phyloP scores from a whole-genome alignment of 2,329 filamentous ascomycete genomes.

The Aspergillus sojae region DNA sequence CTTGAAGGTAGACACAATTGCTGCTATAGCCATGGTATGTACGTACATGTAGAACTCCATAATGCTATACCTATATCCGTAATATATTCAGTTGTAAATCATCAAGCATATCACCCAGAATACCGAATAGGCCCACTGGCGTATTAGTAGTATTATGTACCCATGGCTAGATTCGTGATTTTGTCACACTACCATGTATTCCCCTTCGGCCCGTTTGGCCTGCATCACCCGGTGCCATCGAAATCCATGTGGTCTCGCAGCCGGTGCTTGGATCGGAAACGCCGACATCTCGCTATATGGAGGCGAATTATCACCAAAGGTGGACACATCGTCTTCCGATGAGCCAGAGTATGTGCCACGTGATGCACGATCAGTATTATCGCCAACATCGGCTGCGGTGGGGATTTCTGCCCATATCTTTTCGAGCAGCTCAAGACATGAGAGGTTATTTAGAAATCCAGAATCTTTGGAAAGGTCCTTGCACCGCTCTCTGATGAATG shows the following conservation, averaged over 20 bases:
- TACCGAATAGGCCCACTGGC: background rate
- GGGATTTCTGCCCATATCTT: slow-evolving; percentile 68
- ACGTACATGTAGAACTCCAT: background rate
- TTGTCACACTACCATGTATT: slow-evolving; percentile 43
- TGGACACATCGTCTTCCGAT: background rate
- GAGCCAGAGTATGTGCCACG: background rate
- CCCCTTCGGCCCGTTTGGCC: slow-evolving; percentile 38
- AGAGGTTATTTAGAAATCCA: slow-evolving; percentile 91
- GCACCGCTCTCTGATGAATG: slow-evolving; percentile 77
- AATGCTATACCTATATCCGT: background rate
- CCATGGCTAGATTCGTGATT: background rate
- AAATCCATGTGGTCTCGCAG: slow-evolving; percentile 31
- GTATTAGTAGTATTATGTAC: background rate
- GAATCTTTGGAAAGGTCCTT: slow-evolving; percentile 84
- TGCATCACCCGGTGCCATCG: slow-evolving; percentile 43
- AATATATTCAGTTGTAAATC: background rate
- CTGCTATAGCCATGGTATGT: background rate
- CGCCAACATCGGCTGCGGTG: background rate
- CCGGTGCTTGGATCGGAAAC: background rate
- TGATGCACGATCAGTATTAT: background rate
- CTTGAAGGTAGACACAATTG: background rate
- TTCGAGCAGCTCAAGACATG: slow-evolving; percentile 82
- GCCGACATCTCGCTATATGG: slow-evolving; percentile 16
- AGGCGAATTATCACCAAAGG: slow-evolving; percentile 3
- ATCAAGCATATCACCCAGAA: background rate